A percentile compares a stretch with the other conserved stretches of the same genome.
Conservation (phyloP, 2,329 filamentous ascomycete genomes). For the Sporothrix brasiliensis region DNA sequence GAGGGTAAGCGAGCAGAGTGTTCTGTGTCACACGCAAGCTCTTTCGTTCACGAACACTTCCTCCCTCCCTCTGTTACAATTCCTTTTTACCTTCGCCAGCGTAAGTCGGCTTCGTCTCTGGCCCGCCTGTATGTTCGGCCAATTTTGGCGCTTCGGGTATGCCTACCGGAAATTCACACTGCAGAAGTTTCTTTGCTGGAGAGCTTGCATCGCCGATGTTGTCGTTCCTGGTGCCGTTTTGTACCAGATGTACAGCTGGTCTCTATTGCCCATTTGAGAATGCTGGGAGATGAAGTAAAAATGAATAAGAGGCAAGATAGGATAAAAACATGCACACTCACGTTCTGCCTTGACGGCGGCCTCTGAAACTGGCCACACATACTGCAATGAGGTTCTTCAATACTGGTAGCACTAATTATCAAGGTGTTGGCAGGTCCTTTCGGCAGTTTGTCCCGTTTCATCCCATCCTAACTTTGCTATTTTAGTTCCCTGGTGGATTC, state of each 20-base stretch:
- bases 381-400: background rate
- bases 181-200: background rate
- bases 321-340: background rate
- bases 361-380: background rate
- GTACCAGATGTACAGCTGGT: background rate
- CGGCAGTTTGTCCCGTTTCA: background rate
- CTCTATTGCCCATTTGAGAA: background rate
- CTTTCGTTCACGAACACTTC: background rate
- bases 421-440: background rate
- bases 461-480: background rate
- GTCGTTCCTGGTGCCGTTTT: background rate
- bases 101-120: background rate
- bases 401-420: background rate
- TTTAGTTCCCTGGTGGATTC: background rate
- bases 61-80: background rate
- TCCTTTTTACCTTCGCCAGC: background rate
- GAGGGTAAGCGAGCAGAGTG: slow-evolving; percentile 20
- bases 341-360: background rate
- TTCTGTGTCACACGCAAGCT: background rate
- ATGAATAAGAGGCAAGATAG: background rate
- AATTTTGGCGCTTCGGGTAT: background rate
- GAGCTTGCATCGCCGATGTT: background rate
- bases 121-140: slow-evolving; percentile 2
- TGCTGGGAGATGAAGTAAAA: background rate
- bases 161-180: background rate